Conservation (phyloP, 495 filamentous ascomycete genomes). For the Penicillium mononematosum region DNA sequence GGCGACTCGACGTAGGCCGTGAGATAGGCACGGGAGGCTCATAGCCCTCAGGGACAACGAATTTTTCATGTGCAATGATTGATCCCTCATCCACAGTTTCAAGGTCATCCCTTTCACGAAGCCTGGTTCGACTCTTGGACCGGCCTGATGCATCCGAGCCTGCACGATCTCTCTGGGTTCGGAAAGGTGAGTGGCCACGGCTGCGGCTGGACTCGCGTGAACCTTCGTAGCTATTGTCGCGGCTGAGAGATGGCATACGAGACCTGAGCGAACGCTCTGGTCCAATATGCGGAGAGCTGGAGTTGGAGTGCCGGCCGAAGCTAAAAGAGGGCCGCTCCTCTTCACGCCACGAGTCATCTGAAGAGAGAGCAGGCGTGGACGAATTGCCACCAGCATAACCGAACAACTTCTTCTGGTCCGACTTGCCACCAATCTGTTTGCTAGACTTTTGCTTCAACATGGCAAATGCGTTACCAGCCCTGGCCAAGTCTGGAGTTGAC, state of each 20-base stretch:
- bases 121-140: constrained; percentile 54
- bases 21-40: constrained; percentile 31
- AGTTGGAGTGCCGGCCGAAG: constrained; percentile 40
- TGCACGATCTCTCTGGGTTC: constrained; percentile 56
- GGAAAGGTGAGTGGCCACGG: constrained; percentile 39
- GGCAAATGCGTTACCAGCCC: constrained; percentile 59
- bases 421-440: constrained; percentile 57
- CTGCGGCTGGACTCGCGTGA: constrained; percentile 44
- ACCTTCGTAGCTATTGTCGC: constrained; percentile 37
- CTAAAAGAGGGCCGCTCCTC: constrained; percentile 42
- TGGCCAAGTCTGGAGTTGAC: constrained; percentile 44
- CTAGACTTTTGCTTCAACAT: constrained; percentile 68
- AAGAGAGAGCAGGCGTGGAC: constrained; percentile 47
- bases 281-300: constrained; percentile 44
- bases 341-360: constrained; percentile 46
- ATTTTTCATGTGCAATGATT: constrained; percentile 30
- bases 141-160: constrained; percentile 59
- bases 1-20: constrained; percentile 38
- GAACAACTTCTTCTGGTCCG: constrained; percentile 65
- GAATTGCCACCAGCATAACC: constrained; percentile 61
- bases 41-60: constrained; percentile 26
- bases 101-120: constrained; percentile 48
- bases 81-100: constrained; percentile 38
- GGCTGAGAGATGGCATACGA: constrained; percentile 34
- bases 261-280: constrained; percentile 35